phyloP scores from a whole-genome alignment of 2,329 filamentous ascomycete species.

The Pezicula carpinea region DNA sequence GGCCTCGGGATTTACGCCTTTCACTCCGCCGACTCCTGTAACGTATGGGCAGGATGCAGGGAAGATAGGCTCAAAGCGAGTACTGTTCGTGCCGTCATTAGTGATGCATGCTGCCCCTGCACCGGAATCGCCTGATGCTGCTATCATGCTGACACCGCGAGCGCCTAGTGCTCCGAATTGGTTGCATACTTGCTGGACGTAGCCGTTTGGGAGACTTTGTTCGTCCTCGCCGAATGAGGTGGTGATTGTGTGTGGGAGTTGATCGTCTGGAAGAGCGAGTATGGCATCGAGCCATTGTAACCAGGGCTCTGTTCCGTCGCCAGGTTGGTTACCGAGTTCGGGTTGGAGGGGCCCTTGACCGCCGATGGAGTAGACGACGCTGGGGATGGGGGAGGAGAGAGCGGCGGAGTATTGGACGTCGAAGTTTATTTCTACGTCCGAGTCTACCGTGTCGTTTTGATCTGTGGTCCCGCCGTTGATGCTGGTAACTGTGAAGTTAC shows the following conservation, averaged over 20 bases:
- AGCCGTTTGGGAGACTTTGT: slow-evolving; percentile 54
- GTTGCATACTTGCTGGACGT: slow-evolving; percentile 55
- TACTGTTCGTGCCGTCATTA: slow-evolving; percentile 51
- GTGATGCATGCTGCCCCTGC: slow-evolving; percentile 38
- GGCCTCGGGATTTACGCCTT: background rate
- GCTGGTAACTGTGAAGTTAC: background rate
- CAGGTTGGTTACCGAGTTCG: slow-evolving; percentile 23
- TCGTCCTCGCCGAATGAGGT: slow-evolving; percentile 64
- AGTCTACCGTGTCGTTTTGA: background rate
- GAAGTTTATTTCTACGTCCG: slow-evolving; percentile 46
- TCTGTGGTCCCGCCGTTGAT: background rate
- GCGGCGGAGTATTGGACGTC: slow-evolving; percentile 38
- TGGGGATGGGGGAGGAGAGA: background rate
- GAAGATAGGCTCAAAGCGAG: slow-evolving; percentile 54
- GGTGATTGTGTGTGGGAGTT: slow-evolving; percentile 55
- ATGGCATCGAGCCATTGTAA: slow-evolving; percentile 53
- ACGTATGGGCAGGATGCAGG: slow-evolving; percentile 62
- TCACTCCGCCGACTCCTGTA: slow-evolving; percentile 51
- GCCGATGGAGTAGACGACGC: background rate
- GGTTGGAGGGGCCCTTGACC: background rate
- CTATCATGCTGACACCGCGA: slow-evolving; percentile 56
- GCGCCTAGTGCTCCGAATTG: slow-evolving; percentile 58
- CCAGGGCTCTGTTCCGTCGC: slow-evolving; percentile 62
- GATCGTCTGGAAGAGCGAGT: slow-evolving; percentile 37
- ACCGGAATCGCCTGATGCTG: slow-evolving; percentile 53